These are phyloP conservation scores for Fagopyrum homotropicum DNA, from an alignment of 148 eudicot species.

Conservation along the genomic window DNA sequence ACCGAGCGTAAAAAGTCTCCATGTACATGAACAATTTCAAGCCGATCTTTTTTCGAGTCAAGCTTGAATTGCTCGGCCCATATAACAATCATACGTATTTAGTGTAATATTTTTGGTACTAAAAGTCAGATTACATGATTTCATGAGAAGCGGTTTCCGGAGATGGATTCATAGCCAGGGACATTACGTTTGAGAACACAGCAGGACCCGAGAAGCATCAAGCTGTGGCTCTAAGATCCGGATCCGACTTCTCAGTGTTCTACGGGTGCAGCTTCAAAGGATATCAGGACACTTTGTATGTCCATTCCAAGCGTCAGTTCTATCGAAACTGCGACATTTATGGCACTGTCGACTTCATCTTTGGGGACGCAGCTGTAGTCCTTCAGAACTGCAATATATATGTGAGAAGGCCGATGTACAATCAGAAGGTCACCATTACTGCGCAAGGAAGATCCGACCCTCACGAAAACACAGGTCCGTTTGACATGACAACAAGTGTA, in stretches of 20 bases:
- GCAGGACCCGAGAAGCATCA: conserved; percentile 33
- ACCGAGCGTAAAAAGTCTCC: no score
- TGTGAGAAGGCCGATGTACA: conserved; percentile 21
- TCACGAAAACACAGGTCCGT: conserved; percentile 28
- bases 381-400: conserved; percentile 30
- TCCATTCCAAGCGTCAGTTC: conserved; percentile 32
- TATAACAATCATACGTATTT: no score
- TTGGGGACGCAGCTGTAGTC: conserved; percentile 26
- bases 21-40: no score
- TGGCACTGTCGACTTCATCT: conserved; percentile 34
- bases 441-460: conserved; percentile 32
- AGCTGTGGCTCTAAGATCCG: conserved; percentile 30
- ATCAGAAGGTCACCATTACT: conserved; percentile 27
- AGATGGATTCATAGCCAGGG: conserved; percentile 29
- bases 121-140: background rate
- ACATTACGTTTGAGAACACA: conserved; percentile 35
- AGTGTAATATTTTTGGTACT: background rate
- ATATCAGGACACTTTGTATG: conserved; percentile 39
- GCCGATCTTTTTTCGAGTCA: no score
- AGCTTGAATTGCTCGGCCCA: no score
- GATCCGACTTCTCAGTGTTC: conserved; percentile 25
- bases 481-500: background rate
- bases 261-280: conserved; percentile 32
- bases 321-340: conserved; percentile 30
- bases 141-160: conserved; percentile 25